These are phyloP conservation scores for Ogataea degrootiae DNA, from an alignment of 805 yeast genomes.

Conservation along the genomic window DNA sequence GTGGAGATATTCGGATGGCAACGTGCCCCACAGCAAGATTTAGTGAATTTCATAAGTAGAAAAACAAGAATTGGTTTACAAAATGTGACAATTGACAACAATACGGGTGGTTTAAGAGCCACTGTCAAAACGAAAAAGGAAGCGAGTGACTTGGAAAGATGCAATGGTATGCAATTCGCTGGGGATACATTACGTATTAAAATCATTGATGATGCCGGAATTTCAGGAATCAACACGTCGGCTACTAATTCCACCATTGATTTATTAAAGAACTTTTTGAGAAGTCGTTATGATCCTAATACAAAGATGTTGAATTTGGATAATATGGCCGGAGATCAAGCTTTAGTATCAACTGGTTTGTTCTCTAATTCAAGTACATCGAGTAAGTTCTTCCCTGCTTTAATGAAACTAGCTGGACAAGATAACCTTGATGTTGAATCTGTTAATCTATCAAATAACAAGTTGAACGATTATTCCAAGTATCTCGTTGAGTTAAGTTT, in stretches of 20 bases:
- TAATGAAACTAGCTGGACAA: slow-evolving; percentile 73
- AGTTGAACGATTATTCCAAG: slow-evolving; percentile 52
- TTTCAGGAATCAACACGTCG: slow-evolving; percentile 18
- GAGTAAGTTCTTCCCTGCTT: slow-evolving; percentile 83
- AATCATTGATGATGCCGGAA: slow-evolving; percentile 24
- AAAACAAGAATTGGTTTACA: slow-evolving; percentile 54
- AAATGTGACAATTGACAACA: slow-evolving; percentile 49
- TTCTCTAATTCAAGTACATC: slow-evolving; percentile 40
- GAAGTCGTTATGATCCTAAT: slow-evolving; percentile 61
- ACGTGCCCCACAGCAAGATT: slow-evolving; percentile 66
- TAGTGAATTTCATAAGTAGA: slow-evolving; percentile 64
- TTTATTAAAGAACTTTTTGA: slow-evolving; percentile 56
- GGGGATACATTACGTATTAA: slow-evolving; percentile 60
- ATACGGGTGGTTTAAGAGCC: slow-evolving; percentile 50
- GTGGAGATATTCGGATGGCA: slow-evolving; percentile 79
- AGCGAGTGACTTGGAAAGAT: slow-evolving; percentile 52
- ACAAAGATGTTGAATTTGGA: slow-evolving; percentile 66
- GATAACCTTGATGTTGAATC: slow-evolving; percentile 54
- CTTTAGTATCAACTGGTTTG: slow-evolving; percentile 55
- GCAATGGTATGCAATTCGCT: slow-evolving; percentile 80
- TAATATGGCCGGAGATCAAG: slow-evolving; percentile 57
- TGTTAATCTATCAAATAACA: slow-evolving; percentile 64
- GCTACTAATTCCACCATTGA: slow-evolving; percentile 46
- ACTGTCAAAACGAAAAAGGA: slow-evolving; percentile 50
- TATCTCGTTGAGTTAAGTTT: slow-evolving; percentile 61